These are phyloP conservation scores for Populus alba DNA, from an alignment of 345 rosid species.

Conservation along the genomic window DNA sequence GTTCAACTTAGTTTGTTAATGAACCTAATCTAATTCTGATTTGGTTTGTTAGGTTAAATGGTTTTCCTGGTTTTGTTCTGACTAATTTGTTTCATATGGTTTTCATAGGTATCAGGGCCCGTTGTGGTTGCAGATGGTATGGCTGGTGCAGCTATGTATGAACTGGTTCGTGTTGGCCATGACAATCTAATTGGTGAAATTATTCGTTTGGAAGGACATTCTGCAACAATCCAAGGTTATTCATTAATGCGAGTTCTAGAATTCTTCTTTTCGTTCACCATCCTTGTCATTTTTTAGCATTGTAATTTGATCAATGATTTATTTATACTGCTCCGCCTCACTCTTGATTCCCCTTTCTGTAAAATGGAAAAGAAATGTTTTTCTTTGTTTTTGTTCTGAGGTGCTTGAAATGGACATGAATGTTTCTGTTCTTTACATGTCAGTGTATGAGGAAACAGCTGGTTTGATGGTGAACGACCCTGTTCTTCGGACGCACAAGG, in stretches of 20 bases:
- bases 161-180: constrained; percentile 96
- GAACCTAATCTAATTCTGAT: background rate
- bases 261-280: background rate
- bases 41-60: background rate
- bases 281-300: background rate
- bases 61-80: background rate
- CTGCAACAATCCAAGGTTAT: constrained; percentile 97
- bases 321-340: background rate
- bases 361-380: background rate
- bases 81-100: constrained; percentile 4
- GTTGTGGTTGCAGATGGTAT: constrained; percentile 99
- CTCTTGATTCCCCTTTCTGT: background rate
- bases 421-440: constrained; percentile 7
- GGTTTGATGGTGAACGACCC: constrained; percentile 95
- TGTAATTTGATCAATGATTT: background rate
- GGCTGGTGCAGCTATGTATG: constrained; percentile 99
- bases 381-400: background rate
- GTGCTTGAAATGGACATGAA: background rate
- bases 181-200: constrained; percentile 96
- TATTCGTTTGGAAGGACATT: constrained; percentile 96
- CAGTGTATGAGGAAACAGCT: constrained; percentile 97
- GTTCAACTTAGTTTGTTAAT: background rate
- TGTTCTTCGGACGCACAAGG: constrained; percentile 91
- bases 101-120: constrained; percentile 89
- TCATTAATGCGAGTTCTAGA: background rate